A percentile compares a stretch with the other conserved stretches of the same genome.
These are phyloP conservation scores for Penicillium atrosanguineum DNA, from an alignment of 495 filamentous ascomycete species.

Conservation along the genomic window DNA sequence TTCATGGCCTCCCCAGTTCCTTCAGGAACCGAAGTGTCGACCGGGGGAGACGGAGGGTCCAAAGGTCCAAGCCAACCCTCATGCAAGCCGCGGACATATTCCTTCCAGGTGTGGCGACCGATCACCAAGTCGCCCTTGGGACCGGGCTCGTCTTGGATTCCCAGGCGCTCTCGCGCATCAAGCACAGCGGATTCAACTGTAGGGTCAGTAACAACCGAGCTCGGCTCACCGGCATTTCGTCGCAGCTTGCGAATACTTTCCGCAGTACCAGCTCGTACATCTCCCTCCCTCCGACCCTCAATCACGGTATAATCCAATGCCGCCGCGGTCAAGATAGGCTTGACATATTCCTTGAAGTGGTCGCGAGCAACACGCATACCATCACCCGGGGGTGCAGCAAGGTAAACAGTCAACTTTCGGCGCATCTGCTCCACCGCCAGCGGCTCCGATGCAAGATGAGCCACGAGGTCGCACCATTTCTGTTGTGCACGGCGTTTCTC, in stretches of 20 bases:
- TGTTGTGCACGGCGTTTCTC: slow-evolving; percentile 79
- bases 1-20: slow-evolving; percentile 27
- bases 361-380: slow-evolving; percentile 78
- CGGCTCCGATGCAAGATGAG: slow-evolving; percentile 79
- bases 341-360: slow-evolving; percentile 93
- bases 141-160: slow-evolving; percentile 68
- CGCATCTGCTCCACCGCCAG: slow-evolving; percentile 68
- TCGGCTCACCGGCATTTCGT: slow-evolving; percentile 52
- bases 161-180: slow-evolving; percentile 54
- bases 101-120: slow-evolving; percentile 94
- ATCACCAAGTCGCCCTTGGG: slow-evolving; percentile 81
- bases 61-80: slow-evolving; percentile 95
- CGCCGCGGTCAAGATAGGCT: slow-evolving; percentile 85
- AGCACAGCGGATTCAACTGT: slow-evolving; percentile 54
- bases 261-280: slow-evolving; percentile 77
- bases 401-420: slow-evolving; percentile 81
- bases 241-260: slow-evolving; percentile 73
- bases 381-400: slow-evolving; percentile 83
- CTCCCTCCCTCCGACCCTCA: slow-evolving; percentile 84
- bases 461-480: slow-evolving; percentile 84
- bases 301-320: slow-evolving; percentile 94
- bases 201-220: slow-evolving; percentile 34
- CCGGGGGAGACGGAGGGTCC: slow-evolving; percentile 39
- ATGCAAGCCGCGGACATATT: slow-evolving; percentile 89
- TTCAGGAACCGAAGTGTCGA: slow-evolving; percentile 17